Base-by-base conservation (phyloP, 208 protist species). In the Plasmodiophora brassicae region DNA sequence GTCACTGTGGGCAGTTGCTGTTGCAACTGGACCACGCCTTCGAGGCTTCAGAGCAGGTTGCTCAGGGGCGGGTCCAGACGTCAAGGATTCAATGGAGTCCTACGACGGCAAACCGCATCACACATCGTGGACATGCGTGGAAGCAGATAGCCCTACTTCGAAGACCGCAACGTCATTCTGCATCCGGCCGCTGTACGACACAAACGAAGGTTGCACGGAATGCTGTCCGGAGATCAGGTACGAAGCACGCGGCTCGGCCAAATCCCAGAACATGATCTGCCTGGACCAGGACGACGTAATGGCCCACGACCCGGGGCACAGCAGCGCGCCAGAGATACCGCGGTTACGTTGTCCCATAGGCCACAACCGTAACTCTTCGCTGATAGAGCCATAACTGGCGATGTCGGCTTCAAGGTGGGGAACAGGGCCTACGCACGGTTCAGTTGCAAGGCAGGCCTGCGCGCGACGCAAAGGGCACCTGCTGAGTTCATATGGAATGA, bases 281-380 rank as follows among this genome's bases (percentile, higher is more conserved):
- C n/a, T n/a, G n/a, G 32, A 44, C 65, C 65, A 78, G n/a, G 65
- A 78, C 65, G 65, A 78, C 14, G 65, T 78, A 32, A 78, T 78
- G 65, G 41, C 65, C 65, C 65, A 78, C 5, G 65, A 78, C n/a
- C 65, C 65, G 20, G 65, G 65, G n/a, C 65, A 78, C 10, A 44
- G 65, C 5, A 78, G n/a, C 32, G 41, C 65, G 14, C 65, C n/a
- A 38, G 65, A 78, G 20, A 78, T 32, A 5, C 65, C 65, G 5
- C 20, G 14, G n/a, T 78, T 78, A 36, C 65, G 32, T 36, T n/a
- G 65, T 78, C 41, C 41, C 5, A 38, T n/a, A 5, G 65, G 65
- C 65, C 65, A 78, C 41, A 38, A 14, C 32, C 14, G 32, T 78
- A 78, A 5, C n/a, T 78, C 65, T 36, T 5, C 5, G 5, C 10